These are phyloP conservation scores for Daldinia decipiens DNA, from an alignment of 495 filamentous ascomycete genomes.

Conservation along the genomic window DNA sequence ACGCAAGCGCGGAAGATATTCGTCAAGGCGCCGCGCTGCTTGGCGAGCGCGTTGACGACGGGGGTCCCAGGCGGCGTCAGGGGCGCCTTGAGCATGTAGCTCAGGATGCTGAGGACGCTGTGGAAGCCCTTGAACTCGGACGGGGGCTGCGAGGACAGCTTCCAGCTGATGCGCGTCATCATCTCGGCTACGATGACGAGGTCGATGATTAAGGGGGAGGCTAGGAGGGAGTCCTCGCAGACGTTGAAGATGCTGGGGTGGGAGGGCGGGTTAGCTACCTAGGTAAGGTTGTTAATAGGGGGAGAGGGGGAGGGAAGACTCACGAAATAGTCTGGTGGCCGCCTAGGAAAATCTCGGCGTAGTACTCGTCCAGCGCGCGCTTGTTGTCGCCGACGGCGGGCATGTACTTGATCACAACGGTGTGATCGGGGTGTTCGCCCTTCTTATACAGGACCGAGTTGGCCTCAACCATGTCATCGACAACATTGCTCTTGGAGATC, in stretches of 20 bases:
- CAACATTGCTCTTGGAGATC: slow-evolving; percentile 98
- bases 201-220: slow-evolving; percentile 98
- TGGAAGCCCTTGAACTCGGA: slow-evolving; percentile 93
- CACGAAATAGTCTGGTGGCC: slow-evolving; percentile 95
- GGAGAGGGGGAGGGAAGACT: slow-evolving; percentile 44
- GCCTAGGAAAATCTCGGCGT: slow-evolving; percentile 98
- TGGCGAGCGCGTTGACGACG: slow-evolving; percentile 94
- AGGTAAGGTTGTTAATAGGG: too few relatives aligned
- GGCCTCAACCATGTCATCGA: slow-evolving; percentile 98
- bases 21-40: slow-evolving; percentile 92
- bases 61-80: slow-evolving; percentile 95
- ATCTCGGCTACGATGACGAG: slow-evolving; percentile 91
- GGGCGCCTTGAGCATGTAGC: slow-evolving; percentile 99
- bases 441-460: slow-evolving; percentile 89
- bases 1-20: slow-evolving; percentile 99
- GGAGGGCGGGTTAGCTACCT: not conserved
- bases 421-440: slow-evolving; percentile 89
- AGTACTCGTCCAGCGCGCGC: slow-evolving; percentile 98
- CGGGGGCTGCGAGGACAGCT: slow-evolving; percentile 59
- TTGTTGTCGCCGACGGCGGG: slow-evolving; percentile 99
- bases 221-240: slow-evolving; percentile 97
- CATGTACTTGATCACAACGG: slow-evolving; percentile 98
- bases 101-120: slow-evolving; percentile 95
- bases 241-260: slow-evolving; percentile 86
- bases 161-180: slow-evolving; percentile 98